Conservation (phyloP, 2,329 filamentous ascomycete species). For the Balansia obtecta region DNA sequence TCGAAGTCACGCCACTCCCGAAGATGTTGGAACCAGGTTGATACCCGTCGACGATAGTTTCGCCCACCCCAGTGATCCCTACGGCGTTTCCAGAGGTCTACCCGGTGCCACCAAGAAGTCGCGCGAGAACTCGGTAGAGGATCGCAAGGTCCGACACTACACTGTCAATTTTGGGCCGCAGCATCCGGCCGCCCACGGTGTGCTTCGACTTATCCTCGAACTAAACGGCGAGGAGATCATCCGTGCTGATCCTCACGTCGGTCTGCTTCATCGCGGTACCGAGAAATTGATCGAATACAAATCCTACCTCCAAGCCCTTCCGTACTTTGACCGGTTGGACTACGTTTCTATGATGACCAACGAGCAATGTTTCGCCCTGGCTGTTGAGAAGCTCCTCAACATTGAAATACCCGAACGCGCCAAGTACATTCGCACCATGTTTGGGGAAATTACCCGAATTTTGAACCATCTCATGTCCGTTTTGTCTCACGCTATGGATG, state of each 20-base stretch:
- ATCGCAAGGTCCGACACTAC: slow-evolving; percentile 93
- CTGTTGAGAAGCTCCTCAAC: slow-evolving; percentile 95
- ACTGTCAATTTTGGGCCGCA: slow-evolving; percentile 99
- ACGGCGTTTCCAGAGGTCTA: slow-evolving; percentile 31
- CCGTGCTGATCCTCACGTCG: slow-evolving; percentile 91
- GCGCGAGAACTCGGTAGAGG: slow-evolving; percentile 34
- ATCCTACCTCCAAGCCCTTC: slow-evolving; percentile 94
- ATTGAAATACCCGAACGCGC: slow-evolving; percentile 89
- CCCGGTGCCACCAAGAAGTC: slow-evolving; percentile 31
- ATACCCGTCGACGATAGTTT: slow-evolving; percentile 56
- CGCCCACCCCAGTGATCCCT: slow-evolving; percentile 35
- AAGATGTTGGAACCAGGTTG: slow-evolving; percentile 42
- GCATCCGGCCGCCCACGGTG: slow-evolving; percentile 95
- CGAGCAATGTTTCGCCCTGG: slow-evolving; percentile 92
- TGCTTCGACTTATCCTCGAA: slow-evolving; percentile 93
- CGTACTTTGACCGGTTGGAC: slow-evolving; percentile 97
- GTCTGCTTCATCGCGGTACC: slow-evolving; percentile 87
- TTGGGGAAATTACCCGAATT: slow-evolving; percentile 86
- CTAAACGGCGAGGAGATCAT: slow-evolving; percentile 97
- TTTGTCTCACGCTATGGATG: slow-evolving; percentile 95
- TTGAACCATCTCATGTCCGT: slow-evolving; percentile 98
- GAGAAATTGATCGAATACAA: slow-evolving; percentile 99
- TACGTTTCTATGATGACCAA: slow-evolving; percentile 99
- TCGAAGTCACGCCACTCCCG: slow-evolving; percentile 49
- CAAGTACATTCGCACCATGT: slow-evolving; percentile 93